Percentiles rank a stretch among this genome's conserved stretches.
Evolutionary conservation across 164 flowering plant species (phyloP).

Genomic region (Nymphaea colorata): DNA sequence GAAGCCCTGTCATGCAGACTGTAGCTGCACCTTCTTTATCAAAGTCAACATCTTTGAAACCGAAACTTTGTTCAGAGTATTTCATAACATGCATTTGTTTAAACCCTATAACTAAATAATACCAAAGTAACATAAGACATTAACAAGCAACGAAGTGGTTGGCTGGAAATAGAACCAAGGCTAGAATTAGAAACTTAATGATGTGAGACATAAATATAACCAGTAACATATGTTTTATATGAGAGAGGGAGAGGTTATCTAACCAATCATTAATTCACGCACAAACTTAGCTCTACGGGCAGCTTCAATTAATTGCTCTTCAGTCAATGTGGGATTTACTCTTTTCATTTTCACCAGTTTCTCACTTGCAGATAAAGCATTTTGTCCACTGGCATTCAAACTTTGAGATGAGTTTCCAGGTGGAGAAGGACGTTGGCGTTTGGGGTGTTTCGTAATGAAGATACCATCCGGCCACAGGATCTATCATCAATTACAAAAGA

Average conservation of each 20-base stretch:
- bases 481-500: slow-evolving; percentile 17
- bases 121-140: too few species aligned
- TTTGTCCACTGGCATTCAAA: slow-evolving; percentile 2
- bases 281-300: slow-evolving; percentile 78
- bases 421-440: slow-evolving; percentile 40
- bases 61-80: too few species aligned
- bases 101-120: too few species aligned
- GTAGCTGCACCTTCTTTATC: too few species aligned
- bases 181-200: too few species aligned
- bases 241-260: neutral
- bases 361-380: slow-evolving; percentile 26
- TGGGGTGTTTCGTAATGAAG: slow-evolving; percentile 93
- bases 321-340: slow-evolving; percentile 21
- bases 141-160: too few species aligned
- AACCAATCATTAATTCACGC: slow-evolving; percentile 87
- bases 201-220: too few species aligned
- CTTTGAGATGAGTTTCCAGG: slow-evolving; percentile 20
- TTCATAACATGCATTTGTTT: too few species aligned
- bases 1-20: too few species aligned
- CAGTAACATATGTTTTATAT: too few species aligned
- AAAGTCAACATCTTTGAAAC: too few species aligned
- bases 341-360: slow-evolving; percentile 9
- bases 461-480: slow-evolving; percentile 99
- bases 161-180: too few species aligned
- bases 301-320: slow-evolving; percentile 56